phyloP scores from a whole-genome alignment of 2,329 filamentous ascomycete species.

The Fusarium redolens region DNA sequence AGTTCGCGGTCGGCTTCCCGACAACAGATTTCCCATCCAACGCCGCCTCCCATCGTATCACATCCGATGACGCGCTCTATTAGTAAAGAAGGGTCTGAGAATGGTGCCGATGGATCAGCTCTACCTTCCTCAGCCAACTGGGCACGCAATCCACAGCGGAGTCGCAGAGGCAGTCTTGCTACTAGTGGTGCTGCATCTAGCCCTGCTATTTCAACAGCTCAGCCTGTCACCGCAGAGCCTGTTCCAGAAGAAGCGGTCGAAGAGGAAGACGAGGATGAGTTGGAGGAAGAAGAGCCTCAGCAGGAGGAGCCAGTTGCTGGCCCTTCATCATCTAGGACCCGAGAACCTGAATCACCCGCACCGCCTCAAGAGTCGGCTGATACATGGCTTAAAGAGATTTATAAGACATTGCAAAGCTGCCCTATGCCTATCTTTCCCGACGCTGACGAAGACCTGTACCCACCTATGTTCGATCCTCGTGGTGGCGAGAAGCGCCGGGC shows the following conservation, averaged over 20 bases:
- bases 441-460: slow-evolving; percentile 51
- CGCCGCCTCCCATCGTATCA: slow-evolving; percentile 55
- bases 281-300: slow-evolving; percentile 35
- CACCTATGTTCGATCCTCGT: slow-evolving; percentile 83
- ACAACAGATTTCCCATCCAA: slow-evolving; percentile 57
- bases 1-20: slow-evolving; percentile 65
- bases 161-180: slow-evolving; percentile 80
- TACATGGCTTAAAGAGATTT: slow-evolving; percentile 49
- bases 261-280: slow-evolving; percentile 38
- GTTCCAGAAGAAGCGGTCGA: slow-evolving; percentile 56
- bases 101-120: slow-evolving; percentile 84
- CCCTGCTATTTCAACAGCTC: slow-evolving; percentile 74
- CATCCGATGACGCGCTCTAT: slow-evolving; percentile 79
- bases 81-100: slow-evolving; percentile 81
- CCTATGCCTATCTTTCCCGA: slow-evolving; percentile 44
- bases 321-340: slow-evolving; percentile 35
- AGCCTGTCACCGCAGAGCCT: slow-evolving; percentile 65
- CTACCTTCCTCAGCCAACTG: slow-evolving; percentile 93
- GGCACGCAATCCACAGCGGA: slow-evolving; percentile 78
- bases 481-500: slow-evolving; percentile 85
- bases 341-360: slow-evolving; percentile 28
- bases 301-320: slow-evolving; percentile 45
- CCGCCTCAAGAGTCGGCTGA: slow-evolving; percentile 30
- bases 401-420: slow-evolving; percentile 54
- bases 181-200: slow-evolving; percentile 86